phyloP scores from a whole-genome alignment of 2,329 filamentous ascomycete species.

The Arachnomyces sp. region DNA sequence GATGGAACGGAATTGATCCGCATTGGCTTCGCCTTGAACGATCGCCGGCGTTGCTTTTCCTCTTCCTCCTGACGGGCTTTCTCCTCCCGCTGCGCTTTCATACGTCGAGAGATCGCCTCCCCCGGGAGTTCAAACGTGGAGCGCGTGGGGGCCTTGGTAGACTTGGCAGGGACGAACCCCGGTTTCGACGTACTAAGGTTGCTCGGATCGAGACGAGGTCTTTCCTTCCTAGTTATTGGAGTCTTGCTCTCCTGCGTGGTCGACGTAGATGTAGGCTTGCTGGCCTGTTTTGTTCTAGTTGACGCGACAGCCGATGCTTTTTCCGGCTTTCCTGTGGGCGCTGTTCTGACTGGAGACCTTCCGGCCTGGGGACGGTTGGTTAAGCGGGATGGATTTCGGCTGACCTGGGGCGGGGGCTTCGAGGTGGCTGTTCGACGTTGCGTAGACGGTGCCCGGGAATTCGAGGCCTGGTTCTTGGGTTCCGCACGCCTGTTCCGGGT shows the following conservation, averaged over 20 bases:
- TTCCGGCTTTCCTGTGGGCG: constrained; percentile 9
- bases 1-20: constrained; percentile 23
- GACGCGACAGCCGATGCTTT: constrained; percentile 10
- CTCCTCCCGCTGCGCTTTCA: constrained; percentile 45
- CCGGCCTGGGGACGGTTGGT: constrained; percentile 11
- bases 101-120: constrained; percentile 44
- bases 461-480: no score
- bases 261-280: constrained; percentile 15
- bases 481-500: no score
- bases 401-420: constrained; percentile 9
- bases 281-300: constrained; percentile 12
- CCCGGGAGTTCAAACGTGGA: constrained; percentile 46
- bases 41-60: constrained; percentile 23
- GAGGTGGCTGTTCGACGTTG: no score
- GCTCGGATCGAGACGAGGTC: background rate
- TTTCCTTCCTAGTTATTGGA: constrained; percentile 28
- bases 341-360: constrained; percentile 6
- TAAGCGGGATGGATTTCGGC: constrained; percentile 8
- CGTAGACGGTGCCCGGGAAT: no score
- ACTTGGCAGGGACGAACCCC: constrained; percentile 44
- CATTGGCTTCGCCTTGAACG: constrained; percentile 40
- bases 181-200: constrained; percentile 35
- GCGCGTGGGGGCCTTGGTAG: constrained; percentile 42
- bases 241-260: constrained; percentile 27
- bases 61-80: constrained; percentile 38